These are phyloP conservation scores for Amoeboaphelidium protococcarum DNA, from an alignment of 371 early-diverging fungal species.

Conservation along the genomic window DNA sequence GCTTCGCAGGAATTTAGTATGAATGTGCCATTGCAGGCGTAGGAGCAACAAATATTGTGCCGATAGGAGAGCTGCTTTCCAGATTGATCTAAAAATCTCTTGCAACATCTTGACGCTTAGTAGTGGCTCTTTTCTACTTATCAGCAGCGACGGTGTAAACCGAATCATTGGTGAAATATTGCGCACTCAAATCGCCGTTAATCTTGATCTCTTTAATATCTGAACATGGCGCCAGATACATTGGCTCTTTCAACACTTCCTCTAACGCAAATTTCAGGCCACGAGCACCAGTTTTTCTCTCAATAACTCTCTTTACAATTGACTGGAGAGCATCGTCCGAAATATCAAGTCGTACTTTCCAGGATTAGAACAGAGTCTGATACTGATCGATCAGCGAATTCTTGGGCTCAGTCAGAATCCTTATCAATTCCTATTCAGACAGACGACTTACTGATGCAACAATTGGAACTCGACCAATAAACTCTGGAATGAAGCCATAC, in stretches of 20 bases:
- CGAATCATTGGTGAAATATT: background rate
- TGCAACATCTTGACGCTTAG: no score
- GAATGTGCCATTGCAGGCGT: no score
- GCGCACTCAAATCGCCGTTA: background rate
- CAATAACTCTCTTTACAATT: constrained; percentile 43
- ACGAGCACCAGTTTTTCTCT: constrained; percentile 65
- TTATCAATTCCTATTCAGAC: constrained; percentile 33
- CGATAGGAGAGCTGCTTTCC: no score
- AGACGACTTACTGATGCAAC: constrained; percentile 47
- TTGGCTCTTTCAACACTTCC: background rate
- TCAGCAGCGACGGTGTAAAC: background rate
- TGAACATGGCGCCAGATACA: background rate
- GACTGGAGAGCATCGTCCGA: constrained; percentile 32
- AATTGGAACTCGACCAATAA: constrained; percentile 54
- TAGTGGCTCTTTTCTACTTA: no score
- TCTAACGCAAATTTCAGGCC: constrained; percentile 59
- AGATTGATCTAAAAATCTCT: no score
- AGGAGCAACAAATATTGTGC: no score
- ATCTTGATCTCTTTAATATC: background rate
- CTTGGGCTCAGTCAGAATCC: constrained; percentile 53
- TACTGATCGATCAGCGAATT: constrained; percentile 62
- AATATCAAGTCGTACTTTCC: constrained; percentile 27
- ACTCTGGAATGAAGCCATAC: constrained; percentile 72
- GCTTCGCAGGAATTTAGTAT: no score
- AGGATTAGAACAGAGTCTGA: constrained; percentile 30